A percentile compares a stretch with the other conserved stretches of the same genome.
Conservation (phyloP, 2,329 filamentous ascomycete species). For the Zasmidium citrigriseum region DNA sequence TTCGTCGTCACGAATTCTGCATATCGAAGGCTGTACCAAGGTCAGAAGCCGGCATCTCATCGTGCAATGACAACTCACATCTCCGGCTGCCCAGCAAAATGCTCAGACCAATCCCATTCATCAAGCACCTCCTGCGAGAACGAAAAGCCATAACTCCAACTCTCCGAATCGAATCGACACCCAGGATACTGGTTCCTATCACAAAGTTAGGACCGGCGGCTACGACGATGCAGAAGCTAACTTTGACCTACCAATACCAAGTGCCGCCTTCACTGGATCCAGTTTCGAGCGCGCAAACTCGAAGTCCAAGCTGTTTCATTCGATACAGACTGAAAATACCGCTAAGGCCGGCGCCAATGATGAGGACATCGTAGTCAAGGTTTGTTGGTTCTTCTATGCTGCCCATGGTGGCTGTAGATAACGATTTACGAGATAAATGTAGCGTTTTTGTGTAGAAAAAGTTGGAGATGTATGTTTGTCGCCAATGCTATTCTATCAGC, state of each 20-base stretch:
- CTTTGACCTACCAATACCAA: constrained; percentile 37
- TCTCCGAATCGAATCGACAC: constrained; percentile 49
- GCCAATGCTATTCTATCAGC: no score
- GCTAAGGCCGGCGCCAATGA: constrained; percentile 44
- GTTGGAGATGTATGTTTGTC: no score
- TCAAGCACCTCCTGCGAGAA: constrained; percentile 45
- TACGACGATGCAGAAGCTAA: background rate
- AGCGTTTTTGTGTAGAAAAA: no score
- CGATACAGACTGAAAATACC: constrained; percentile 46
- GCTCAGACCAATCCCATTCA: constrained; percentile 45
- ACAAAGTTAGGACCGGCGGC: constrained; percentile 24
- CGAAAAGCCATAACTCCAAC: constrained; percentile 46
- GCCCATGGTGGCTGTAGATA: constrained; percentile 8
- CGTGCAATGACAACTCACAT: constrained; percentile 35
- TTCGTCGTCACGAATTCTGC: constrained; percentile 50
- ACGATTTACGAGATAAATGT: no score
- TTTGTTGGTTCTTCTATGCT: constrained; percentile 7
- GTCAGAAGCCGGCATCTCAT: no score
- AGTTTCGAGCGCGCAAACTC: constrained; percentile 43
- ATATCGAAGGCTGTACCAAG: constrained; percentile 44
- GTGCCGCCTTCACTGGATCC: constrained; percentile 47
- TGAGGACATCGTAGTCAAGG: constrained; percentile 39
- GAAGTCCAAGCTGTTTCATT: constrained; percentile 42
- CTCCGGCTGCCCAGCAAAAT: constrained; percentile 40
- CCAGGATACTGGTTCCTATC: constrained; percentile 48